These are phyloP conservation scores for Misopates orontium DNA, from an alignment of 257 asterid genomes.

Conservation along the genomic window DNA sequence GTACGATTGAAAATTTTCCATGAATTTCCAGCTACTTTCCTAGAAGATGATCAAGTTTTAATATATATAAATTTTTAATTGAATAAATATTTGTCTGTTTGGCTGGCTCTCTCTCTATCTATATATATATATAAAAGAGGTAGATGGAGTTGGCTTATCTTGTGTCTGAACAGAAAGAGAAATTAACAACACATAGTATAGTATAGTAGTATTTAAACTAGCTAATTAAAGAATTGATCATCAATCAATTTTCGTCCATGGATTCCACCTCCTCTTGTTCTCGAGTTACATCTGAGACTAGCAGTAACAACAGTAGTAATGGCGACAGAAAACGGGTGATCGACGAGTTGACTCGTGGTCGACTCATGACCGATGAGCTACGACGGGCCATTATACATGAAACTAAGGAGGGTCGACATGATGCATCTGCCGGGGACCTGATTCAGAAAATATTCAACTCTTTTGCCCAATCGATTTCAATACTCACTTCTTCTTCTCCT, in stretches of 20 bases:
- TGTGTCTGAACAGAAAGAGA: neutral
- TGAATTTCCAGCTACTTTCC: constrained; percentile 41
- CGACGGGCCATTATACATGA: constrained; percentile 36
- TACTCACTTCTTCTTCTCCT: constrained; percentile 10
- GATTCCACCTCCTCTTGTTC: constrained; percentile 2
- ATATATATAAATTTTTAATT: too few species aligned
- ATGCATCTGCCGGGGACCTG: constrained; percentile 27
- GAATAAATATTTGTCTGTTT: too few species aligned
- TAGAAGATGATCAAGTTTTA: neutral
- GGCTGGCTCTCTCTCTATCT: neutral
- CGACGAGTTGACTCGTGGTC: constrained; percentile 49
- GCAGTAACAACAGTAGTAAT: neutral
- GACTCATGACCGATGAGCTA: constrained; percentile 41
- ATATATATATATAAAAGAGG: neutral
- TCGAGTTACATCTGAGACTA: constrained; percentile 12
- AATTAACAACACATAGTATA: neutral
- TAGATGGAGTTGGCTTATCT: neutral
- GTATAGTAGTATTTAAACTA: neutral
- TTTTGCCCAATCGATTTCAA: constrained; percentile 40
- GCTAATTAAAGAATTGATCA: too few species aligned
- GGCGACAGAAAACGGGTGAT: constrained; percentile 28
- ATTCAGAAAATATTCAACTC: constrained; percentile 40
- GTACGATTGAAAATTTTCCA: constrained; percentile 6
- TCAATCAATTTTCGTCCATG: too few species aligned
- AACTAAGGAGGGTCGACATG: neutral